Evolutionary conservation across 805 yeast species (phyloP).

Genomic region (Starmera quercuum): DNA sequence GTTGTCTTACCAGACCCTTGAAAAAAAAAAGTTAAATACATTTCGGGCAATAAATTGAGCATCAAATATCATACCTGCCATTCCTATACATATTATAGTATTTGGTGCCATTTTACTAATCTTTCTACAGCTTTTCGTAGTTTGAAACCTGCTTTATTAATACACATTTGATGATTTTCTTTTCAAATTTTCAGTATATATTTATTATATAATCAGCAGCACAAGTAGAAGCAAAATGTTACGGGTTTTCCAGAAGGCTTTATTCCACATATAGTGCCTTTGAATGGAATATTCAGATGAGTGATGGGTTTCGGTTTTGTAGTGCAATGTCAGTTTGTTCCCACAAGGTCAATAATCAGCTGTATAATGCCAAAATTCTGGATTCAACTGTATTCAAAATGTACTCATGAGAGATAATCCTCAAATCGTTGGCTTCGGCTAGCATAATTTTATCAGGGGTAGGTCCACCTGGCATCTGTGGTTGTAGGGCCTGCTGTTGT

Average conservation of each 20-base stretch:
- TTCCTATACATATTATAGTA: conserved; percentile 48
- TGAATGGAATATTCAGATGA: no score
- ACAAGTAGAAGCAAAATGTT: no score
- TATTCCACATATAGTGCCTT: no score
- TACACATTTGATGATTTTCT: no score
- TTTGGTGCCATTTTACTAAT: conserved; percentile 30
- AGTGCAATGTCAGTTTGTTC: no score
- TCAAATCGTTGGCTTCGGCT: conserved; percentile 67
- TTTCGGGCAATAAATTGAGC: conserved; percentile 4
- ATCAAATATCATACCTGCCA: conserved; percentile 39
- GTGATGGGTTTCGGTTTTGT: no score
- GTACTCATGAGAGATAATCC: conserved; percentile 49
- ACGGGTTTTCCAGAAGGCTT: no score
- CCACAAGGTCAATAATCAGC: no score
- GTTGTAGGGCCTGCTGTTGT: conserved; percentile 26
- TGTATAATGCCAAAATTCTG: conserved; percentile 31
- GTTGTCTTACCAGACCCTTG: conserved; percentile 87
- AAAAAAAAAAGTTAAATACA: conserved; percentile 1
- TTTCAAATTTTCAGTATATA: no score
- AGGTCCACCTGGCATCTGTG: conserved; percentile 50
- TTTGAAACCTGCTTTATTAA: no score
- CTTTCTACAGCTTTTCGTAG: no score
- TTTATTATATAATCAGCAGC: no score
- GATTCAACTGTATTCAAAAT: conserved; percentile 55
- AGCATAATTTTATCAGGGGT: conserved; percentile 55